A percentile compares a stretch with the other conserved stretches of the same genome.
phyloP scores from a whole-genome alignment of 495 filamentous ascomycete genomes.

The Neurospora sp. region DNA sequence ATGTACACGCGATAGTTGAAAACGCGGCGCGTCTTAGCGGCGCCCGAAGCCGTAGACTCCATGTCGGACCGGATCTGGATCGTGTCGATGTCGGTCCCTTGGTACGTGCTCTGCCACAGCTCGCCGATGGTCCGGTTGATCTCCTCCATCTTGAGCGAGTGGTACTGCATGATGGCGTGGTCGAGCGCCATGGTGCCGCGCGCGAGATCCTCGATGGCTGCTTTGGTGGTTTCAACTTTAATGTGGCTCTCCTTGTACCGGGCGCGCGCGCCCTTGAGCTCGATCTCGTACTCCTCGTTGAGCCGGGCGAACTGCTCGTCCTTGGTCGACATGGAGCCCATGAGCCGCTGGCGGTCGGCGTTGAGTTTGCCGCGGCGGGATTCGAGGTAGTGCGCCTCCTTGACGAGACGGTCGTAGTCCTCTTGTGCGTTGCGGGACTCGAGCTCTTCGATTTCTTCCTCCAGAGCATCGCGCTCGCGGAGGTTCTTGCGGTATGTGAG shows the following conservation, averaged over 20 bases:
- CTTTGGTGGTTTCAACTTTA: conserved; percentile 86
- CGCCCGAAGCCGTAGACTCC: conserved; percentile 40
- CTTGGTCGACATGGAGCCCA: conserved; percentile 68
- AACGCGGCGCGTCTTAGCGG: conserved; percentile 55
- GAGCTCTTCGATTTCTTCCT: conserved; percentile 62
- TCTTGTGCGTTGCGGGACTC: conserved; percentile 71
- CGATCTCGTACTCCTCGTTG: conserved; percentile 66
- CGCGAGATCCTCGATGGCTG: conserved; percentile 79
- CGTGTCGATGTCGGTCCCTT: conserved; percentile 94
- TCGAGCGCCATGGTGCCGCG: conserved; percentile 74
- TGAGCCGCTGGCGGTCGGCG: conserved; percentile 40
- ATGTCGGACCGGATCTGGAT: conserved; percentile 89
- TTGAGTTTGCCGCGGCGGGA: conserved; percentile 48
- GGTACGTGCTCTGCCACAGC: conserved; percentile 93
- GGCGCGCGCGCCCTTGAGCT: conserved; percentile 73
- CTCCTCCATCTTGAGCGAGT: conserved; percentile 94
- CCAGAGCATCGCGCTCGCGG: conserved; percentile 53
- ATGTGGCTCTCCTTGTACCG: conserved; percentile 84
- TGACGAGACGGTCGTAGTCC: conserved; percentile 63
- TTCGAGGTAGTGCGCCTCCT: conserved; percentile 55
- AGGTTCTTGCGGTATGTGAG: conserved; percentile 67
- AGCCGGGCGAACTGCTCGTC: conserved; percentile 65
- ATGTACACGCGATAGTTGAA: conserved; percentile 99
- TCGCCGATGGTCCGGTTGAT: conserved; percentile 93
- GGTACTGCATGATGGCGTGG: conserved; percentile 94